A percentile compares a stretch with the other conserved stretches of the same genome.
These are phyloP conservation scores for Tricholoma sp. DNA, from an alignment of 768 basidiomycete species.

Conservation along the genomic window DNA sequence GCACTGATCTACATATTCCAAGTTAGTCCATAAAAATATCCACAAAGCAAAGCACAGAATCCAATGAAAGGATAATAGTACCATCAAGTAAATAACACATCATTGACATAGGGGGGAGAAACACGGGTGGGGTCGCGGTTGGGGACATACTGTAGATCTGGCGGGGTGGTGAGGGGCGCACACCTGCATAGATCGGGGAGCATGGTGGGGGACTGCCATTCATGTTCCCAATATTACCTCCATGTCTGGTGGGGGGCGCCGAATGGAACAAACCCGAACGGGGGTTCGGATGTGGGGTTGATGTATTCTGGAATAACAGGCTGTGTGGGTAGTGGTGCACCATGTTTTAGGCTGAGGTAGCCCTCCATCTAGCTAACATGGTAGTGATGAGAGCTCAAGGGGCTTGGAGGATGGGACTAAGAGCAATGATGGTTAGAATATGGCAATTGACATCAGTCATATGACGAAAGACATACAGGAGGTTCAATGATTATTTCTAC, in stretches of 20 bases:
- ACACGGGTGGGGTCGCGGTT: not conserved
- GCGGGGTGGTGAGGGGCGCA: not conserved
- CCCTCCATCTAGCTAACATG: not conserved
- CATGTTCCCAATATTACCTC: not conserved
- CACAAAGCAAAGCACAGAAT: not conserved
- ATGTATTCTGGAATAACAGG: not conserved
- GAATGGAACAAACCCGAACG: not conserved
- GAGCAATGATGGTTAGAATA: not conserved
- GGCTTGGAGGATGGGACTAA: conserved; percentile 2
- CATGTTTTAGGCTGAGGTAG: conserved; percentile 1
- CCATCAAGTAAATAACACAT: not conserved
- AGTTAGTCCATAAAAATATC: not conserved
- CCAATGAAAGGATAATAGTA: not conserved
- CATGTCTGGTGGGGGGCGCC: not conserved
- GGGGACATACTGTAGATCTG: not conserved
- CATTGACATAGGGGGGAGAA: not conserved
- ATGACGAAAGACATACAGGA: conserved; percentile 7
- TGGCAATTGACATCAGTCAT: not conserved
- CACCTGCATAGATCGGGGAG: not conserved
- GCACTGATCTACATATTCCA: not conserved
- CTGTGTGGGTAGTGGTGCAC: not conserved
- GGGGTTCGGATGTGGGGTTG: not conserved
- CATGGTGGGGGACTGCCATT: not conserved
- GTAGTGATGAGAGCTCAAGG: not conserved
- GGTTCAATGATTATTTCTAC: conserved; percentile 9